These are phyloP conservation scores for Flaveria floridana DNA, from an alignment of 140 eudicot genomes.

Conservation along the genomic window DNA sequence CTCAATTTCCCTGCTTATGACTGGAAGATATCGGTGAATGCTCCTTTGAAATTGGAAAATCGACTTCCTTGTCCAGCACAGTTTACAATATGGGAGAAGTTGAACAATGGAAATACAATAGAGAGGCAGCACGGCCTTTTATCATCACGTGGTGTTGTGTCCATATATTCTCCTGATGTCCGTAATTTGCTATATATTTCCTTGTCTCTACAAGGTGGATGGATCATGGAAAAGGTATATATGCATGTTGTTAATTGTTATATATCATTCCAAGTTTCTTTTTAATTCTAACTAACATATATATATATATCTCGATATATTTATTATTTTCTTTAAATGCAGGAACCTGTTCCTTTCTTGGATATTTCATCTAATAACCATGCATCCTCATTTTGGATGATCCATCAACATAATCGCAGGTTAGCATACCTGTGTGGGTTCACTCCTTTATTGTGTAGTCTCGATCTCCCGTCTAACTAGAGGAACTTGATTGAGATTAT, in stretches of 20 bases:
- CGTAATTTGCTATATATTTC: conserved; percentile 68
- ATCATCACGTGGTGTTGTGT: conserved; percentile 67
- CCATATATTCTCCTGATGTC: conserved; percentile 72
- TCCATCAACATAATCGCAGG: conserved; percentile 73
- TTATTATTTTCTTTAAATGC: conserved; percentile 22
- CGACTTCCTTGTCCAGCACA: conserved; percentile 94
- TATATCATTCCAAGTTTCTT: not conserved
- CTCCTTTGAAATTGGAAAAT: conserved; percentile 90
- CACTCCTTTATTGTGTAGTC: not conserved
- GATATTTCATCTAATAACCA: conserved; percentile 65
- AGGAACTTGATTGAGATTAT: not conserved
- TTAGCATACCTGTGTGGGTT: conserved; percentile 23
- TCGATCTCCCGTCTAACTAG: not conserved
- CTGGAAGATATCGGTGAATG: conserved; percentile 80
- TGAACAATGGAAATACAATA: conserved; percentile 47
- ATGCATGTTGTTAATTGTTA: conserved; percentile 4
- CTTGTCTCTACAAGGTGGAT: conserved; percentile 74
- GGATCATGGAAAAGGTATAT: conserved; percentile 94
- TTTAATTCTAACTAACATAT: not conserved
- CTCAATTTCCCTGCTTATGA: conserved; percentile 88
- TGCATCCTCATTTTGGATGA: conserved; percentile 91
- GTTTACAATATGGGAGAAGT: conserved; percentile 72
- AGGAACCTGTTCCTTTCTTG: conserved; percentile 84
- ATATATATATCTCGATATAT: not conserved
- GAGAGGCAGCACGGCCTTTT: conserved; percentile 76